phyloP scores from a whole-genome alignment of 306 rosid species.

The Vigna angularis region DNA sequence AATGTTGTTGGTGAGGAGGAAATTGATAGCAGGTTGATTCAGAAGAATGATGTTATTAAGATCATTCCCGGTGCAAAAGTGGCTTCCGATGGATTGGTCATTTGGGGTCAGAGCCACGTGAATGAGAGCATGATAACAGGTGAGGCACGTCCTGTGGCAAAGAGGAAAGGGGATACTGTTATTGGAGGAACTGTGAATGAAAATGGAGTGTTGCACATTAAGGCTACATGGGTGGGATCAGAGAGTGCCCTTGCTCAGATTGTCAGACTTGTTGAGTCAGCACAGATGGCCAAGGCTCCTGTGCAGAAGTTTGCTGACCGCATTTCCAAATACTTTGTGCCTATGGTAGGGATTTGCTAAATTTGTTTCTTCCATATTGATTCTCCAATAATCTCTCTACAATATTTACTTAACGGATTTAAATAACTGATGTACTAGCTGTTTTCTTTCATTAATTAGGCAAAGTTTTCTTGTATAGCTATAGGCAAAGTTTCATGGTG shows the following conservation, averaged over 20 bases:
- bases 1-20: slow-evolving; percentile 66
- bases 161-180: slow-evolving; percentile 70
- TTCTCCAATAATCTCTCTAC: too few relatives aligned
- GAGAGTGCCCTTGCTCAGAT: slow-evolving; percentile 91
- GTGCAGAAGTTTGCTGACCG: slow-evolving; percentile 89
- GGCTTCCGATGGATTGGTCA: slow-evolving; percentile 76
- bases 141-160: slow-evolving; percentile 72
- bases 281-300: slow-evolving; percentile 95
- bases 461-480: too few relatives aligned
- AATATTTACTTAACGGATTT: too few relatives aligned
- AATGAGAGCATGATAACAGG: slow-evolving; percentile 98
- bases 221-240: slow-evolving; percentile 83
- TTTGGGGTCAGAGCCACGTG: slow-evolving; percentile 88
- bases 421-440: too few relatives aligned
- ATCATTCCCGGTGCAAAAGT: slow-evolving; percentile 76
- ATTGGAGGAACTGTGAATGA: slow-evolving; percentile 90
- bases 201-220: slow-evolving; percentile 80
- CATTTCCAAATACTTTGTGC: slow-evolving; percentile 86
- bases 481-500: too few relatives aligned
- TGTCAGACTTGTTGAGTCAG: slow-evolving; percentile 86
- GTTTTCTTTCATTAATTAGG: too few relatives aligned
- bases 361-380: too few relatives aligned
- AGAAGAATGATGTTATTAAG: slow-evolving; percentile 79
- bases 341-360: slow-evolving; percentile 54
- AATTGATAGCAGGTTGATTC: slow-evolving; percentile 79